A percentile compares a stretch with the other conserved stretches of the same genome.
Evolutionary conservation across 768 basidiomycete genomes (phyloP).

Genomic region (Suillus brevipes): DNA sequence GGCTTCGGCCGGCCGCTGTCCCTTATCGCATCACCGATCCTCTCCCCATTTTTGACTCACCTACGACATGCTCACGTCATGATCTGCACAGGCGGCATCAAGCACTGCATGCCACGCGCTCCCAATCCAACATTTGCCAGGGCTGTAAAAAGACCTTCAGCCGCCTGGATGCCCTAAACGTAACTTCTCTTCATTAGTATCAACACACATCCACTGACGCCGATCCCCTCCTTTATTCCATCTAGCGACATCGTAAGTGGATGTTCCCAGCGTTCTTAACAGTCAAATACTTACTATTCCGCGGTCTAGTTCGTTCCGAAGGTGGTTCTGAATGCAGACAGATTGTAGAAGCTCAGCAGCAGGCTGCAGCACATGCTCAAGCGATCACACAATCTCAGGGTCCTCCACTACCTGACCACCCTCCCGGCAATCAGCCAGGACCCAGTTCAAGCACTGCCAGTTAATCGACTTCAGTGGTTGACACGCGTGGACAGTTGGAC

Average conservation of each 20-base stretch:
- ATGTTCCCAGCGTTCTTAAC: slow-evolving; percentile 17
- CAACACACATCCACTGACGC: slow-evolving; percentile 8
- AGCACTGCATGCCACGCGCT: slow-evolving; percentile 81
- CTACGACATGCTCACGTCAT: slow-evolving; percentile 8
- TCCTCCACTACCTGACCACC: slow-evolving; percentile 7
- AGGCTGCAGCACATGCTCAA: slow-evolving; percentile 31
- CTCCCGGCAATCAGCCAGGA: slow-evolving; percentile 26
- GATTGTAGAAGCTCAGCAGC: slow-evolving; percentile 39
- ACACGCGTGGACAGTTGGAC: neutral
- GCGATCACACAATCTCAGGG: slow-evolving; percentile 21
- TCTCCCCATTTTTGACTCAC: neutral
- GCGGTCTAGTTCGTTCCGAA: slow-evolving; percentile 71
- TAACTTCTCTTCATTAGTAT: slow-evolving; percentile 45
- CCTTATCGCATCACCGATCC: slow-evolving; percentile 1
- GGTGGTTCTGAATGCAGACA: slow-evolving; percentile 76
- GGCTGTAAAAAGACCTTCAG: slow-evolving; percentile 96
- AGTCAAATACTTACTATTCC: slow-evolving; percentile 27
- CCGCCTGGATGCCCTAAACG: slow-evolving; percentile 89
- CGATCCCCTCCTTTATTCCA: slow-evolving; percentile 27
- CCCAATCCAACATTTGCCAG: slow-evolving; percentile 82
- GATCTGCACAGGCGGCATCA: slow-evolving; percentile 70
- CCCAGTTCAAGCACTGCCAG: slow-evolving; percentile 18
- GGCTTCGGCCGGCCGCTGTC: neutral
- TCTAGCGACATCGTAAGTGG: slow-evolving; percentile 74
- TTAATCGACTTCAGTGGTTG: neutral